Evolutionary conservation across 1,284 basidiomycete species (phyloP), one percentile per base, ranked within the genome.

Genomic region (Rhodotorula sp.): DNA sequence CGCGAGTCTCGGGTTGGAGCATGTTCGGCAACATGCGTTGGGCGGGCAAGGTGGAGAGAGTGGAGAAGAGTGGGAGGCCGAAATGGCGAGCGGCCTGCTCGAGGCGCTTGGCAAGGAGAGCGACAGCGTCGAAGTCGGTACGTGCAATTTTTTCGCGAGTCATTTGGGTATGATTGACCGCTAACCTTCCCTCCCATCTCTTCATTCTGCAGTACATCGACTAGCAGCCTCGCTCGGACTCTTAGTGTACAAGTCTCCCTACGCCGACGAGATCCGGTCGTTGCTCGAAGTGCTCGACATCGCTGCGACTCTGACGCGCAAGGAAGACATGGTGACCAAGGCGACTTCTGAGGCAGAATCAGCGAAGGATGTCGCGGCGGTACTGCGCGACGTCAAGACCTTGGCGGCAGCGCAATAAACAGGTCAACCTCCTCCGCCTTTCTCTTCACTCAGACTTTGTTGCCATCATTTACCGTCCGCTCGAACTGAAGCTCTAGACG

Each of bases 171-270:
- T 28, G 21, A 19, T 18, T 8, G 43, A n/a, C 48, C 38, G 38
- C 38, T 43, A 12, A 43, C 2, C 56, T 52, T 26, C 15, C 15
- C n/a, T 6, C 28, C 14, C 28, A 56, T 21, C 34, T 31, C 49
- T 18, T 12, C 7, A 12, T 8, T 43, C 3, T 31, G 18, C 76
- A 79, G 79, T 77, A 8, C 77, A 79, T 66, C 76, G 78, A 38
- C 63, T 79, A 56, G 58, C 76, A 5, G 78, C 74, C 5, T 74
- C 79, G 2, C 70, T 79, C 34, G 79, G 73, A 2, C 67, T 75
- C 50, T 62, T 79, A 31, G 52, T 78, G n/a, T 77, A 68, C 48
- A 64, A 67, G 14, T 77, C 77, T 1, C 56, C 73, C 0, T 68
- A 73, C 61, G 60, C 54, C 16, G 64, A 60, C 16, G 50, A 63